phyloP scores from a whole-genome alignment of 225 moss, liverwort and hornwort genomes.

The Marchantia paleacea region DNA sequence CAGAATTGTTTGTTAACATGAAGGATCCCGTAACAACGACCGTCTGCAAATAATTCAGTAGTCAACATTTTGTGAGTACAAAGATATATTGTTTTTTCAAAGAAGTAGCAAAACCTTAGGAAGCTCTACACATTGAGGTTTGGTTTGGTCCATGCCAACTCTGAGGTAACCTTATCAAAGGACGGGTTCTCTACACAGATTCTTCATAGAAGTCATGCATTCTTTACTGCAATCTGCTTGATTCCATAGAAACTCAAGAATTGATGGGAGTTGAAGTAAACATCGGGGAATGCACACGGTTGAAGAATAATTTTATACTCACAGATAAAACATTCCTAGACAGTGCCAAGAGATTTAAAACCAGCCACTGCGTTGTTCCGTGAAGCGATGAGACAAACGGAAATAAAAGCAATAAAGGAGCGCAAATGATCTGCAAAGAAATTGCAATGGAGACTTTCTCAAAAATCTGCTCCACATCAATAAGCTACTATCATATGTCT shows the following conservation, averaged over 20 bases:
- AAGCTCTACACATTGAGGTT: no score
- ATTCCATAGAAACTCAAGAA: no score
- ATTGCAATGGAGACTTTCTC: not conserved
- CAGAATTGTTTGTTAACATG: conserved; percentile 70
- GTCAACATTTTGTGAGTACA: no score
- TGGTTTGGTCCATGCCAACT: no score
- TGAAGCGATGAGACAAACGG: conserved; percentile 48
- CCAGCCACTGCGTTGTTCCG: conserved; percentile 33
- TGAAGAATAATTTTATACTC: conserved; percentile 20
- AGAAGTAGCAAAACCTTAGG: no score
- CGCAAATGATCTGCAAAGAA: conserved; percentile 30
- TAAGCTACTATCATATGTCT: not conserved
- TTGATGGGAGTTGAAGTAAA: no score
- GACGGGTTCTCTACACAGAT: no score
- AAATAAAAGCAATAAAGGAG: conserved; percentile 39
- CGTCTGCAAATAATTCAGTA: conserved; percentile 32
- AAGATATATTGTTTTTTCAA: no score
- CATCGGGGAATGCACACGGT: no score
- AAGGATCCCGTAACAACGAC: conserved; percentile 52
- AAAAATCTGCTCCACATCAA: not conserved
- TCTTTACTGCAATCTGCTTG: no score
- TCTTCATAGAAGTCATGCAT: no score
- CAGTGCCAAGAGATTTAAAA: conserved; percentile 34
- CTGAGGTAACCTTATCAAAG: no score
- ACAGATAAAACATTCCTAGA: conserved; percentile 41